phyloP scores from a whole-genome alignment of 192 early-diverging fungal species.

The Obelidium mucronatum region DNA sequence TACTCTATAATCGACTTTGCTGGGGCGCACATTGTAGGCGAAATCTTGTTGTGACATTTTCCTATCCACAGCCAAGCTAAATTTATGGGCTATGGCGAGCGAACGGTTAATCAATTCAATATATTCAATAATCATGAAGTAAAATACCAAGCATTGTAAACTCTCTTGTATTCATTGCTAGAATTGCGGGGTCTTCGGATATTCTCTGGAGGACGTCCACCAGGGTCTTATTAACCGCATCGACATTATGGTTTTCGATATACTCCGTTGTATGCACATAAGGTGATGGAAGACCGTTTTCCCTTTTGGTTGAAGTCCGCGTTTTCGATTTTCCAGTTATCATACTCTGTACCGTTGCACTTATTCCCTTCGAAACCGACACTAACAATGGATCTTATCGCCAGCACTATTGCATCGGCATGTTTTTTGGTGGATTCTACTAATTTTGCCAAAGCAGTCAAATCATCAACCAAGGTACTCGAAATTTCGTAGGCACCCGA shows the following conservation, averaged over 20 bases:
- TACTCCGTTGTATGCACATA: conserved; percentile 6
- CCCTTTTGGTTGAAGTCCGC: background rate
- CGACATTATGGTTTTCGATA: conserved; percentile 20
- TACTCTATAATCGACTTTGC: conserved; percentile 40
- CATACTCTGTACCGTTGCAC: background rate
- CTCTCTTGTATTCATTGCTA: conserved; percentile 25
- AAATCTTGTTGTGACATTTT: conserved; percentile 6
- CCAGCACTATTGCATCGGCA: background rate
- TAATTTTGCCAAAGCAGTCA: background rate
- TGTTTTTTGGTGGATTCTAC: background rate
- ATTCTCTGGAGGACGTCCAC: conserved; percentile 5
- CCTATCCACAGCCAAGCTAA: conserved; percentile 5
- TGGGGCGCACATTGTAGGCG: conserved; percentile 17
- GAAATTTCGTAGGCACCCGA: background rate
- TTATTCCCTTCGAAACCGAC: conserved; percentile 23
- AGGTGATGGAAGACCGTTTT: background rate
- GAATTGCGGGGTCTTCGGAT: background rate
- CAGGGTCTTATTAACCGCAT: conserved; percentile 1
- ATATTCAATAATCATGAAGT: background rate
- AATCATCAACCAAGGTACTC: background rate
- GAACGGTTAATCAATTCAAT: background rate
- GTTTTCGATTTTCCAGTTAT: background rate
- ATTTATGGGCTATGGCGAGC: conserved; percentile 17
- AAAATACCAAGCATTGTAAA: conserved; percentile 32
- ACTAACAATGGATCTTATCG: conserved; percentile 1